Percentiles rank a stretch among this genome's conserved stretches.
Conservation (phyloP, 305 asterid genomes). For the Lippia alba region DNA sequence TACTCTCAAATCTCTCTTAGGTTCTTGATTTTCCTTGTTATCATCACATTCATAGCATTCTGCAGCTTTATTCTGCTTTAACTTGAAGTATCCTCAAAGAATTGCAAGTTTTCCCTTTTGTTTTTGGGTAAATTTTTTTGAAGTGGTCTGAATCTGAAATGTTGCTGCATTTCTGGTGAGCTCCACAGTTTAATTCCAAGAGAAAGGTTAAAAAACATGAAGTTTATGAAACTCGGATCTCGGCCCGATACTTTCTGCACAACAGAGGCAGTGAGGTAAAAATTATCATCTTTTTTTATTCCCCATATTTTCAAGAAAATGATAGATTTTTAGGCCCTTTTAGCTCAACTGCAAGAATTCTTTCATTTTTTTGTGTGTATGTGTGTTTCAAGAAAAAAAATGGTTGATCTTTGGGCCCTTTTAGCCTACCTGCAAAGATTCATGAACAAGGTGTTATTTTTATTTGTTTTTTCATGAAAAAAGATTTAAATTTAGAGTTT, state of each 20-base stretch:
- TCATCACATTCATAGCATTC: slow-evolving; percentile 13
- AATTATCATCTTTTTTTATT: background rate
- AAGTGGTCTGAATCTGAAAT: slow-evolving; percentile 44
- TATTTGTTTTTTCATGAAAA: background rate
- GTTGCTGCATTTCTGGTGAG: slow-evolving; percentile 40
- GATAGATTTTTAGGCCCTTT: slow-evolving; percentile 7
- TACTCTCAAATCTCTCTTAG: background rate
- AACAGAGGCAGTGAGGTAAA: slow-evolving; percentile 75
- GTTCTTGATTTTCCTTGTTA: slow-evolving; percentile 1
- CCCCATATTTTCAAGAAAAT: background rate
- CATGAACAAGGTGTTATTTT: slow-evolving; percentile 9
- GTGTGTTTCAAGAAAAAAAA: no score
- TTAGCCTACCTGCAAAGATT: slow-evolving; percentile 10
- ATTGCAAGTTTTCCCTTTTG: slow-evolving; percentile 1
- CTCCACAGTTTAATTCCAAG: slow-evolving; percentile 25
- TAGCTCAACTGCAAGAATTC: slow-evolving; percentile 16
- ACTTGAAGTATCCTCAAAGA: slow-evolving; percentile 41
- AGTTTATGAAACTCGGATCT: slow-evolving; percentile 95
- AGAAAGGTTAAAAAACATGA: slow-evolving; percentile 49
- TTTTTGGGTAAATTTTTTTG: slow-evolving; percentile 3
- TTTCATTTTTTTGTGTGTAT: no score
- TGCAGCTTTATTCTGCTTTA: slow-evolving; percentile 31
- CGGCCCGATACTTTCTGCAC: slow-evolving; percentile 84
- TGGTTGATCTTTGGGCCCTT: slow-evolving; percentile 1
- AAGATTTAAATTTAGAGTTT: slow-evolving; percentile 21